phyloP scores from a whole-genome alignment of 768 basidiomycete species.

The Russula foetens region DNA sequence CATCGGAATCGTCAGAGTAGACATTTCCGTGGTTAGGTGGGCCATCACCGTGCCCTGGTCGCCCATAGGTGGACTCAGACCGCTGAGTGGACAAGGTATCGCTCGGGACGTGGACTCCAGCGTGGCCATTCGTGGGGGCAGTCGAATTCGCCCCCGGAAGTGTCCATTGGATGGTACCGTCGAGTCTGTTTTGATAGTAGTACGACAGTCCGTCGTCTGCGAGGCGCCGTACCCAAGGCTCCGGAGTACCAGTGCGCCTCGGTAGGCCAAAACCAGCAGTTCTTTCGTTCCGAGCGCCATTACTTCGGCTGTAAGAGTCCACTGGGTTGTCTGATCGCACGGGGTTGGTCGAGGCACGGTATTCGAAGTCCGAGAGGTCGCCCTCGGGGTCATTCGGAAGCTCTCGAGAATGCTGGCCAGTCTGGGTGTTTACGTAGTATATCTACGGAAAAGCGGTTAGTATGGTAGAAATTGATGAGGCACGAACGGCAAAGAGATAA shows the following conservation, averaged over 20 bases:
- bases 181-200: slow-evolving; percentile 67
- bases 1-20: slow-evolving; percentile 74
- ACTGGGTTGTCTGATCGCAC: slow-evolving; percentile 43
- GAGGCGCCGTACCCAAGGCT: slow-evolving; percentile 76
- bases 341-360: slow-evolving; percentile 50
- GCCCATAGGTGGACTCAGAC: slow-evolving; percentile 30
- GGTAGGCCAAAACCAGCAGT: slow-evolving; percentile 52
- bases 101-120: background rate
- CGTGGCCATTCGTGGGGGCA: slow-evolving; percentile 4
- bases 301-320: slow-evolving; percentile 28
- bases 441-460: slow-evolving; percentile 46
- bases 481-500: background rate
- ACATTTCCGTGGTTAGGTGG: slow-evolving; percentile 46
- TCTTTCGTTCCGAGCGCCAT: slow-evolving; percentile 8
- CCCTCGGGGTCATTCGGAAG: slow-evolving; percentile 69
- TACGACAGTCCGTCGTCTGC: slow-evolving; percentile 79
- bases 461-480: background rate
- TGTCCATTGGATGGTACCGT: slow-evolving; percentile 63
- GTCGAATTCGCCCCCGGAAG: slow-evolving; percentile 39
- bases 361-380: slow-evolving; percentile 54
- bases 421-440: slow-evolving; percentile 89
- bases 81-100: slow-evolving; percentile 19
- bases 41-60: slow-evolving; percentile 26
- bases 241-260: slow-evolving; percentile 53
- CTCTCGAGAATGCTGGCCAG: slow-evolving; percentile 74